A percentile compares a stretch with the other conserved stretches of the same genome.
These are phyloP conservation scores for Gremmenia infestans DNA, from an alignment of 2,329 filamentous ascomycete genomes.

Conservation along the genomic window DNA sequence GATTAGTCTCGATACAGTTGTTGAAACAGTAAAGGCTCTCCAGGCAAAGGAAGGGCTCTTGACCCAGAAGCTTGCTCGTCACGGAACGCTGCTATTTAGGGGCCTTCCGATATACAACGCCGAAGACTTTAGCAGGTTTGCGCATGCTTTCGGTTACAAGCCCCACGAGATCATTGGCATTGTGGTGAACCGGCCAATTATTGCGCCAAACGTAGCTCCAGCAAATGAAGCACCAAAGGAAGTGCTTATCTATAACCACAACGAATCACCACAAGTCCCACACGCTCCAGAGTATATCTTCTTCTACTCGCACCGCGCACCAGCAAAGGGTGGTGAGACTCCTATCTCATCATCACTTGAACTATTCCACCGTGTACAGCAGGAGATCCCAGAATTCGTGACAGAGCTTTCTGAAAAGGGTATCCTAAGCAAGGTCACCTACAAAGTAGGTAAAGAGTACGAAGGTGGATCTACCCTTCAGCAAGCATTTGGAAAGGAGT, in stretches of 20 bases:
- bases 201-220: conserved; percentile 41
- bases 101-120: conserved; percentile 41
- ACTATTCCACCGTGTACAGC: conserved; percentile 39
- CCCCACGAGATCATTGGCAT: conserved; percentile 49
- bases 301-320: conserved; percentile 37
- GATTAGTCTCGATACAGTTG: neutral
- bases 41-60: conserved; percentile 33
- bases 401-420: conserved; percentile 39
- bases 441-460: conserved; percentile 41
- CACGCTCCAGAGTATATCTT: conserved; percentile 48
- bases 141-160: conserved; percentile 43
- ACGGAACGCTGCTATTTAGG: conserved; percentile 44
- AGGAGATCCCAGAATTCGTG: conserved; percentile 44
- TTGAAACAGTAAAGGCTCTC: conserved; percentile 33
- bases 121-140: conserved; percentile 43
- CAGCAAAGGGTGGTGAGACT: conserved; percentile 36
- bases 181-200: conserved; percentile 40
- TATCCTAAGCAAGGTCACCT: conserved; percentile 38
- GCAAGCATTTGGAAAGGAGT: conserved; percentile 43
- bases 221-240: conserved; percentile 45
- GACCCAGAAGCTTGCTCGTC: conserved; percentile 38
- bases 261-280: conserved; percentile 46
- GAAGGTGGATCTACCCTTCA: conserved; percentile 42
- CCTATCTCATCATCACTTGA: conserved; percentile 45
- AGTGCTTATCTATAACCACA: conserved; percentile 46